Evolutionary conservation across 495 filamentous ascomycete genomes (phyloP).

Genomic region (Neurospora sp.): DNA sequence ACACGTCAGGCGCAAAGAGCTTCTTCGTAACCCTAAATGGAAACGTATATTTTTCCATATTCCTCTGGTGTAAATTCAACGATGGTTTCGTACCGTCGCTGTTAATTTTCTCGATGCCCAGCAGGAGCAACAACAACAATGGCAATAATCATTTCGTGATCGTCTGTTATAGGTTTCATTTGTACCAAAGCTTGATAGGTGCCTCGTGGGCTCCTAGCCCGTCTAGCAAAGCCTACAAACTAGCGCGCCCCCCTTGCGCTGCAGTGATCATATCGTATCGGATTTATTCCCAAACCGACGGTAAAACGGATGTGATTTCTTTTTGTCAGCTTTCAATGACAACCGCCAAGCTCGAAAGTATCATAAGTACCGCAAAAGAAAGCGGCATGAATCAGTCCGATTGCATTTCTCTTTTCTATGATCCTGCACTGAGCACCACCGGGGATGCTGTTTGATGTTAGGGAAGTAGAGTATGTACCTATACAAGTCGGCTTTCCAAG

Average conservation of each 20-base stretch:
- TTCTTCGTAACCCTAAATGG: too few species aligned
- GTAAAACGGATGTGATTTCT: neutral
- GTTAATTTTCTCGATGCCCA: neutral
- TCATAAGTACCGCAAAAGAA: neutral
- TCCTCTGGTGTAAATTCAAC: too few species aligned
- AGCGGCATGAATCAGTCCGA: neutral
- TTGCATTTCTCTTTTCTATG: neutral
- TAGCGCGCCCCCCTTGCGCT: neutral
- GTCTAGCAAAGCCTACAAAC: neutral
- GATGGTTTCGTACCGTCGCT: too few species aligned
- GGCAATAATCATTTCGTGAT: neutral
- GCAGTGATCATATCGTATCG: neutral
- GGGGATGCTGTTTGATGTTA: neutral
- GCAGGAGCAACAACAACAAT: too few species aligned
- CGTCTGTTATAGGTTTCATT: neutral
- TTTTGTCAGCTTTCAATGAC: neutral
- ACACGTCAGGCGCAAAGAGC: too few species aligned
- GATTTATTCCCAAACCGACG: neutral
- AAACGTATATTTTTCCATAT: too few species aligned
- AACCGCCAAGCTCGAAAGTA: neutral
- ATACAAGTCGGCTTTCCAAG: too few species aligned
- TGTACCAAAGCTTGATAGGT: neutral
- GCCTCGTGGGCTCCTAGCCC: neutral
- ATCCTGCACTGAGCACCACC: neutral
- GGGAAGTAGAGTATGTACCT: neutral